phyloP scores from a whole-genome alignment of 2,329 filamentous ascomycete species.

The Microcyclosporella mali region DNA sequence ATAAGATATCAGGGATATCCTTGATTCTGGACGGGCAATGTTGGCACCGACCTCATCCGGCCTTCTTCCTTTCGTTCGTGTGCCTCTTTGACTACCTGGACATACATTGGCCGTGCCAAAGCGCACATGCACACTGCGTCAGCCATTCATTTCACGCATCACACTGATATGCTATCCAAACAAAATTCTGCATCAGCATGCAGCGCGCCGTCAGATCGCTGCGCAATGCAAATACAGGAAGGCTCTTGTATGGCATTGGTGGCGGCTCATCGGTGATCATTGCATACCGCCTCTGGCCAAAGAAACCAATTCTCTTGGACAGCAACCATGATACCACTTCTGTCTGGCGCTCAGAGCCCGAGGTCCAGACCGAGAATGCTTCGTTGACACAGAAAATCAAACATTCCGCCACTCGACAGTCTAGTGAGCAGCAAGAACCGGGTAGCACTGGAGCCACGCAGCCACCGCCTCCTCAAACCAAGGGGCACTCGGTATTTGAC shows the following conservation, averaged over 20 bases:
- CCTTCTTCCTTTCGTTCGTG: no score
- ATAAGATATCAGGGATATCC: no score
- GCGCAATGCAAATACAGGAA: slow-evolving; percentile 4
- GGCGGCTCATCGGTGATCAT: slow-evolving; percentile 12
- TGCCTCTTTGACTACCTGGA: no score
- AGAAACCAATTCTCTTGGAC: slow-evolving; percentile 13
- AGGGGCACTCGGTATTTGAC: slow-evolving; percentile 16
- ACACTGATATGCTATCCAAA: slow-evolving; percentile 7
- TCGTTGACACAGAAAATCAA: slow-evolving; percentile 5
- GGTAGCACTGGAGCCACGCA: slow-evolving; percentile 6
- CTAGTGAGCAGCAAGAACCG: slow-evolving; percentile 1
- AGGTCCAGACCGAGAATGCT: background rate
- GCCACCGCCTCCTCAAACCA: slow-evolving; percentile 23
- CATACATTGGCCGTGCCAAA: no score
- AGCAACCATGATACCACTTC: slow-evolving; percentile 5
- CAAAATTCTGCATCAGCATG: slow-evolving; percentile 10
- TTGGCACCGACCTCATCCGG: no score
- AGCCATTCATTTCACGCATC: background rate
- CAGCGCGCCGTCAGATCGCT: slow-evolving; percentile 12
- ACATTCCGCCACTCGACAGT: slow-evolving; percentile 1
- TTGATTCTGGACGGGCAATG: no score
- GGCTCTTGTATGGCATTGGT: slow-evolving; percentile 10
- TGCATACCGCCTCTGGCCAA: slow-evolving; percentile 14
- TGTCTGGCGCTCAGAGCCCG: slow-evolving; percentile 1
- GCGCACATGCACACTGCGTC: background rate